Percentiles rank a stretch among this genome's conserved stretches.
Conservation (phyloP, 352 stramenopile species). For the Pythium rhizo-oryzae region DNA sequence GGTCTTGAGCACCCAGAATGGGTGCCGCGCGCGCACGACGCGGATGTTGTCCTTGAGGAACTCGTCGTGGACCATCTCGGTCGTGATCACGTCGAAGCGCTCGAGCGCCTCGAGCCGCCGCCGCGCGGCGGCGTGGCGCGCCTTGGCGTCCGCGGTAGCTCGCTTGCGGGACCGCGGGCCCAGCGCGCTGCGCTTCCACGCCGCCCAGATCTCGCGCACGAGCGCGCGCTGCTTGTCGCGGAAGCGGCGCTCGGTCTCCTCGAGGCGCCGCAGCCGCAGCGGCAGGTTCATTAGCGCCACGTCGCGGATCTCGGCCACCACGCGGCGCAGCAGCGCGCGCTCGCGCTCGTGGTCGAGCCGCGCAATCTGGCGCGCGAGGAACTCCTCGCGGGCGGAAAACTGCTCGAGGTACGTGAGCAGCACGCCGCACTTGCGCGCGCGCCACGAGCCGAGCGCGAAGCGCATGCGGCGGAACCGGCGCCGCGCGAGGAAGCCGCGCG, state of each 20-base stretch:
- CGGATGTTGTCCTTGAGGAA: conserved; percentile 82
- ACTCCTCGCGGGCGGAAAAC: conserved; percentile 68
- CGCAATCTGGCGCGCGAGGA: conserved; percentile 55
- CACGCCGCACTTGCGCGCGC: conserved; percentile 38
- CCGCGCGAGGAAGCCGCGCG: conserved; percentile 53
- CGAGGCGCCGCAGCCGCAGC: conserved; percentile 45
- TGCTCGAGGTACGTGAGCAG: conserved; percentile 62
- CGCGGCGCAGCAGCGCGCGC: conserved; percentile 40
- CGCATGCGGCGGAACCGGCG: conserved; percentile 48
- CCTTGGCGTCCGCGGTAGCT: conserved; percentile 43
- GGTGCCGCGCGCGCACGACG: conserved; percentile 39
- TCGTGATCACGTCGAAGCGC: conserved; percentile 69
- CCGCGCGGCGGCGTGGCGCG: conserved; percentile 47
- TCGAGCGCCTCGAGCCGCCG: conserved; percentile 60
- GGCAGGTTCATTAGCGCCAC: conserved; percentile 72
- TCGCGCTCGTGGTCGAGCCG: conserved; percentile 46
- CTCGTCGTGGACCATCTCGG: conserved; percentile 80
- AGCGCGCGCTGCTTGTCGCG: conserved; percentile 44
- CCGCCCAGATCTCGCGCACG: conserved; percentile 38
- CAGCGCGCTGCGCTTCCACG: conserved; percentile 59
- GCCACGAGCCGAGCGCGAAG: conserved; percentile 53
- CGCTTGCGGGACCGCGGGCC: conserved; percentile 64
- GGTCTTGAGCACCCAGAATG: conserved; percentile 43
- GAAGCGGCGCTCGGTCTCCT: conserved; percentile 63
- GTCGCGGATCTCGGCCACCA: conserved; percentile 70